Conservation (phyloP, 495 filamentous ascomycete genomes). For the Podospora bellae-mahoneyi region DNA sequence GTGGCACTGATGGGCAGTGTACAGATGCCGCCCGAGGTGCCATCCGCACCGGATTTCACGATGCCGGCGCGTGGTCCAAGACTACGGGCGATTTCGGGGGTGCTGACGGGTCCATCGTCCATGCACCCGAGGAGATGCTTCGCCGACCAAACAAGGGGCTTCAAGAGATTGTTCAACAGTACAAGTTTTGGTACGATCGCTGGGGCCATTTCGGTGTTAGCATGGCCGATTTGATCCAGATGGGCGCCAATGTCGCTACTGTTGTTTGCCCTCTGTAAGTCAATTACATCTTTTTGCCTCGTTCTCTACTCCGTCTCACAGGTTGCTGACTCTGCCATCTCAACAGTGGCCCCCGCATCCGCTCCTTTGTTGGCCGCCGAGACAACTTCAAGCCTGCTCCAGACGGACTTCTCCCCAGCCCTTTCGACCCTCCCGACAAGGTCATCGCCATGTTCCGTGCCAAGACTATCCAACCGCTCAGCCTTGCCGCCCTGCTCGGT, state of each 20-base stretch:
- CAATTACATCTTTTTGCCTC: background rate
- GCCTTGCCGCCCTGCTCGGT: conserved; percentile 49
- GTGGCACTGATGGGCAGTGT: conserved; percentile 24
- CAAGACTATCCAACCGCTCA: conserved; percentile 48
- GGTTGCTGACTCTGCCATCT: background rate
- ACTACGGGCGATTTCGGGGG: conserved; percentile 30
- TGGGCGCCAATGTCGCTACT: conserved; percentile 37
- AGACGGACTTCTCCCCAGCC: conserved; percentile 30
- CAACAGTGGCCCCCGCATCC: conserved; percentile 34
- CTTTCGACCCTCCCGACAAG: conserved; percentile 23
- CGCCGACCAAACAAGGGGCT: conserved; percentile 34
- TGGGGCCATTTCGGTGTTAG: conserved; percentile 33
- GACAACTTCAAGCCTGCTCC: conserved; percentile 28
- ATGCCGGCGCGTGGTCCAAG: conserved; percentile 38
- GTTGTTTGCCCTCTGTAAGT: conserved; percentile 37
- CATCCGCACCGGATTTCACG: conserved; percentile 43
- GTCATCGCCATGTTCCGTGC: conserved; percentile 42
- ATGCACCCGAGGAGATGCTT: conserved; percentile 29
- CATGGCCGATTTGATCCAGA: conserved; percentile 44
- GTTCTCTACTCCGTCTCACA: no score
- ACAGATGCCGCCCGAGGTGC: conserved; percentile 36
- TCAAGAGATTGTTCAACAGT: conserved; percentile 31
- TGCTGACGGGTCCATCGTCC: conserved; percentile 42
- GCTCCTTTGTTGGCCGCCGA: conserved; percentile 32
- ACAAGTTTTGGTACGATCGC: conserved; percentile 30